A percentile compares a stretch with the other conserved stretches of the same genome.
Evolutionary conservation across 2,329 filamentous ascomycete species (phyloP).

Genomic region (Nigrospora sphaerica): DNA sequence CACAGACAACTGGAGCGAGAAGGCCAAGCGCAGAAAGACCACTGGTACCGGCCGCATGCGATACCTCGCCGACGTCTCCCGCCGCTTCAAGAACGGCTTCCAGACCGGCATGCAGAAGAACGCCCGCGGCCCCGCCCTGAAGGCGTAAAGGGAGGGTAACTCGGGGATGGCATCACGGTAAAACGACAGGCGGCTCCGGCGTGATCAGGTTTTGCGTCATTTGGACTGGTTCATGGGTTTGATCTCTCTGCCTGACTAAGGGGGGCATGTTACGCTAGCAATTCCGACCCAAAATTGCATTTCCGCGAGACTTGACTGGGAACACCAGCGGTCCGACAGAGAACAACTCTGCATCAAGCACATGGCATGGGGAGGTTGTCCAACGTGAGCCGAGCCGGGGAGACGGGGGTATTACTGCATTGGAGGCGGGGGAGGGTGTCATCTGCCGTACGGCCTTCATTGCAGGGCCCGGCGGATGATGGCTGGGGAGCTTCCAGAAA

Average conservation of each 20-base stretch:
- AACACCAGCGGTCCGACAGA: no score
- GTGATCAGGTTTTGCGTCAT: constrained; percentile 12
- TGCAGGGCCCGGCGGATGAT: no score
- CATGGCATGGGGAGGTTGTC: no score
- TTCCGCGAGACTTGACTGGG: constrained; percentile 4
- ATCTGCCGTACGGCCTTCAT: no score
- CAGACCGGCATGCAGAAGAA: constrained; percentile 80
- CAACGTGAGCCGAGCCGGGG: no score
- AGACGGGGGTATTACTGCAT: no score
- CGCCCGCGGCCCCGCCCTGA: constrained; percentile 53
- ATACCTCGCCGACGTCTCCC: constrained; percentile 85
- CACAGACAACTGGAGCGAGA: constrained; percentile 98
- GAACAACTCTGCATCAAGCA: no score
- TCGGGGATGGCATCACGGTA: constrained; percentile 25
- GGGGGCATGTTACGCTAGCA: constrained; percentile 22
- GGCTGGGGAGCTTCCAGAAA: no score
- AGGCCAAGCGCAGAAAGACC: constrained; percentile 99
- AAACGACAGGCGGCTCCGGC: constrained; percentile 12
- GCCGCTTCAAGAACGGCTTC: constrained; percentile 98
- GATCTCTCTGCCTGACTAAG: constrained; percentile 14
- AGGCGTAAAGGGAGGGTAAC: constrained; percentile 24
- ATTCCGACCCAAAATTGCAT: constrained; percentile 12
- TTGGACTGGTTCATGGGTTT: constrained; percentile 25
- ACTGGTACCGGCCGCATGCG: constrained; percentile 94
- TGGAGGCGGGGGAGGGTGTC: no score